Evolutionary conservation across 768 basidiomycete species (phyloP).

Genomic region (Crucibulum laeve): DNA sequence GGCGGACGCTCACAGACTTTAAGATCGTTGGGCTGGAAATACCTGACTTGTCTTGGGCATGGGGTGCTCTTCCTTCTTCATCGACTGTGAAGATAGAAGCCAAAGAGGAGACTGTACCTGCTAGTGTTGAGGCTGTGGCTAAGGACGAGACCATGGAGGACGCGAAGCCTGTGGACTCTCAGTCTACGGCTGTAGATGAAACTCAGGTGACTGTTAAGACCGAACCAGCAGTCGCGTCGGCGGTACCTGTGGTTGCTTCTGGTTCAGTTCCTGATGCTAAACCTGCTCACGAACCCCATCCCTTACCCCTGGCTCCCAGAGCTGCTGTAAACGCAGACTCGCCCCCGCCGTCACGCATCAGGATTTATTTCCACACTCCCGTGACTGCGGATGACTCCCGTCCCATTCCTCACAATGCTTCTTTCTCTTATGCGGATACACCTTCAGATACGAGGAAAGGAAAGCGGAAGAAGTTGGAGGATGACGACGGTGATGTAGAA

Average conservation of each 20-base stretch:
- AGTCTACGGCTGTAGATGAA: slow-evolving; percentile 14
- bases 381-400: slow-evolving; percentile 78
- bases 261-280: slow-evolving; percentile 12
- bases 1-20: slow-evolving; percentile 95
- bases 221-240: slow-evolving; percentile 5
- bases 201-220: slow-evolving; percentile 21
- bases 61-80: slow-evolving; percentile 59
- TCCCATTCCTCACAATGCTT: slow-evolving; percentile 60
- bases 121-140: slow-evolving; percentile 22
- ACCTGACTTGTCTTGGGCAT: slow-evolving; percentile 78
- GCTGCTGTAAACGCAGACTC: slow-evolving; percentile 31
- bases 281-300: slow-evolving; percentile 24
- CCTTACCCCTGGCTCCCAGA: slow-evolving; percentile 16
- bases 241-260: not conserved
- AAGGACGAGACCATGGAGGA: slow-evolving; percentile 32
- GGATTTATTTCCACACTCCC: slow-evolving; percentile 91
- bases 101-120: slow-evolving; percentile 21
- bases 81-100: slow-evolving; percentile 24
- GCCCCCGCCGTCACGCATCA: slow-evolving; percentile 73
- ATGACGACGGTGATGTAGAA: slow-evolving; percentile 79
- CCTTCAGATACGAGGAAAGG: slow-evolving; percentile 69
- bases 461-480: slow-evolving; percentile 86
- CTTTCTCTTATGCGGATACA: slow-evolving; percentile 40
- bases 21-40: slow-evolving; percentile 91
- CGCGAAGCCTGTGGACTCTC: slow-evolving; percentile 12